phyloP scores from a whole-genome alignment of 306 rosid species.

The Cotoneaster glaucophyllus region DNA sequence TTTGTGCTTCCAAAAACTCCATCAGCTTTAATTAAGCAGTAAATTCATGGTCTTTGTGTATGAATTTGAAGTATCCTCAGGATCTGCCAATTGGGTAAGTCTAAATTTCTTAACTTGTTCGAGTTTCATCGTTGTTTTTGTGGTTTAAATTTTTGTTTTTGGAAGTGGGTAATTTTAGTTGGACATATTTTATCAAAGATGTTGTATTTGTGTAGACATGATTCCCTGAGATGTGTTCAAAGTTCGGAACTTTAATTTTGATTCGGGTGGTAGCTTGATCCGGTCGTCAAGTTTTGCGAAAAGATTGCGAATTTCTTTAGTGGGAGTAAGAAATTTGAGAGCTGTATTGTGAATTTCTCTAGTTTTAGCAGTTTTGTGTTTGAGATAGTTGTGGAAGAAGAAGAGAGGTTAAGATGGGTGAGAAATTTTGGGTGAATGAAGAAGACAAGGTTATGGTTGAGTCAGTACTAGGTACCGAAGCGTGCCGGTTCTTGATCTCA shows the following conservation, averaged over 20 bases:
- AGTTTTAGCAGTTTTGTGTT: slow-evolving; percentile 3
- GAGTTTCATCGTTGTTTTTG: not conserved
- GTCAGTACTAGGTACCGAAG: slow-evolving; percentile 75
- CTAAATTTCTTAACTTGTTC: not conserved
- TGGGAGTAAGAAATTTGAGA: not conserved
- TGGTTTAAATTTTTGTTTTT: not conserved
- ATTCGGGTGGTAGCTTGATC: not conserved
- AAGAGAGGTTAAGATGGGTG: slow-evolving; percentile 36
- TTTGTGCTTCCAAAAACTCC: not conserved
- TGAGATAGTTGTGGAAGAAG: slow-evolving; percentile 22
- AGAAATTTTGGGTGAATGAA: slow-evolving; percentile 62
- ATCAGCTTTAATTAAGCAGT: not conserved
- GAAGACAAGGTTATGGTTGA: slow-evolving; percentile 73
- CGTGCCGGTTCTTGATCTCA: slow-evolving; percentile 58
- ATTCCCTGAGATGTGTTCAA: slow-evolving; percentile 7
- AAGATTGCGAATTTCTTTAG: not conserved
- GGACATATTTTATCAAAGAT: not conserved
- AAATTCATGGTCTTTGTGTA: not conserved
- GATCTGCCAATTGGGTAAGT: slow-evolving; percentile 9
- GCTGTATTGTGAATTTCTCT: not conserved
- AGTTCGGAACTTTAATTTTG: not conserved
- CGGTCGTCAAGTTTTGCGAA: not conserved
- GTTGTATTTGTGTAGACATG: slow-evolving; percentile 3
- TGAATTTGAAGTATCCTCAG: not conserved
- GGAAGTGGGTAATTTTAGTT: not conserved